Conservation (phyloP, 257 asterid species). For the Solanum sejunctum region DNA sequence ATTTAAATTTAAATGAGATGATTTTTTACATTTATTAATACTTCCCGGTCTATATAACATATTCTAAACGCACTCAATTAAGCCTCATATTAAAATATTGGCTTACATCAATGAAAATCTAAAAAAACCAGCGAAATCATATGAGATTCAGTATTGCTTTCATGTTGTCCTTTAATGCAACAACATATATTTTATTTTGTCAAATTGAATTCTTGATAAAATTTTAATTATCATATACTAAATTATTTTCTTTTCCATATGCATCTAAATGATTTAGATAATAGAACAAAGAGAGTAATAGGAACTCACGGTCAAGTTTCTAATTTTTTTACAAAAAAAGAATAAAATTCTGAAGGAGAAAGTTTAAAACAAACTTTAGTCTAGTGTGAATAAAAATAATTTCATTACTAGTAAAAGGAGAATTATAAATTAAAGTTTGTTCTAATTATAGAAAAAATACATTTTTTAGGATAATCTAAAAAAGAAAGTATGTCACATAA, state of each 20-base stretch:
- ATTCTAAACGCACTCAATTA: not conserved
- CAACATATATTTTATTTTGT: not conserved
- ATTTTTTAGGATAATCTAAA: not conserved
- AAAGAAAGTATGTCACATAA: not conserved
- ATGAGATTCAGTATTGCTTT: not conserved
- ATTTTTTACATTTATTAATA: not conserved
- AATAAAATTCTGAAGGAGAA: not conserved
- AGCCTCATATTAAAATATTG: not conserved
- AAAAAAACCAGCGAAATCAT: not conserved
- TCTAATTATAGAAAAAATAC: not conserved
- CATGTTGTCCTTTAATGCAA: not conserved
- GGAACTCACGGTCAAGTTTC: not conserved
- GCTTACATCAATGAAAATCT: not conserved
- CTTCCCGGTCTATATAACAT: not conserved
- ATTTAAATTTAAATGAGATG: not conserved
- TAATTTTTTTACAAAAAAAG: not conserved
- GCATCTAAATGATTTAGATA: not conserved
- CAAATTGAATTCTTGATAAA: not conserved
- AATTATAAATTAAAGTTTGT: not conserved
- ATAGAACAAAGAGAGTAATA: not conserved
- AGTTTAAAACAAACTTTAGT: not conserved
- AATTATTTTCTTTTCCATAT: not conserved
- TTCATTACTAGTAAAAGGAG: not conserved
- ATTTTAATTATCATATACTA: not conserved
- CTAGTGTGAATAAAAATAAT: not conserved